Evolutionary conservation across 192 early-diverging fungal species (phyloP).

Genomic region (Backusella circina): DNA sequence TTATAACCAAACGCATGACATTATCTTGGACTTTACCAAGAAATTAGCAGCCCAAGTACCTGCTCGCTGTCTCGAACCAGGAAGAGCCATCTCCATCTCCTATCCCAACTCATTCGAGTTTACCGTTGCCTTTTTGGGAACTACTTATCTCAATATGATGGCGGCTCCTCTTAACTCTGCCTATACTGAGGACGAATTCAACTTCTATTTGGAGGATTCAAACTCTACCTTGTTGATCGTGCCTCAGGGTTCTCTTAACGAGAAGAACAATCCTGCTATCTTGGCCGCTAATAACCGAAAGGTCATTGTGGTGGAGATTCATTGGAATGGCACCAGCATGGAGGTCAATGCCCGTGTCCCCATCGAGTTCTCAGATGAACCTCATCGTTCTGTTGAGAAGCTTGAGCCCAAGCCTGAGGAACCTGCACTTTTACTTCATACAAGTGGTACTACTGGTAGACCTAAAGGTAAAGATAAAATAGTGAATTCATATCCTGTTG

Average conservation of each 20-base stretch:
- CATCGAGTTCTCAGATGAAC: neutral
- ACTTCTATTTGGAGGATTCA: slow-evolving; percentile 76
- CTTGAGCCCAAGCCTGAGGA: slow-evolving; percentile 46
- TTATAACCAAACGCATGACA: slow-evolving; percentile 20
- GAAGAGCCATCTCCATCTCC: slow-evolving; percentile 47
- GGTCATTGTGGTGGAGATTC: slow-evolving; percentile 55
- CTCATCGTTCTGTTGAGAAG: neutral
- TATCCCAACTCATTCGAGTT: slow-evolving; percentile 70
- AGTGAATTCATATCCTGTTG: no score
- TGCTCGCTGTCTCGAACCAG: slow-evolving; percentile 14
- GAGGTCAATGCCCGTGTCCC: slow-evolving; percentile 18
- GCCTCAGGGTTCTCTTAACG: slow-evolving; percentile 42
- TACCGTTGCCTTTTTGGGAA: slow-evolving; percentile 64
- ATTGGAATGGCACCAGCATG: slow-evolving; percentile 37
- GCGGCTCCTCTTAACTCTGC: slow-evolving; percentile 73
- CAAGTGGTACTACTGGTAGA: slow-evolving; percentile 76
- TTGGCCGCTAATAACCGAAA: slow-evolving; percentile 47
- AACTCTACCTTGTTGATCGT: slow-evolving; percentile 59
- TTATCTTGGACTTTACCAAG: slow-evolving; percentile 24
- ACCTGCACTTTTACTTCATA: slow-evolving; percentile 74
- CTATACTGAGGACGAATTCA: slow-evolving; percentile 66
- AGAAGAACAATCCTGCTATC: slow-evolving; percentile 50
- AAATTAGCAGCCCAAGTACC: slow-evolving; percentile 21
- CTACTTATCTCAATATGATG: slow-evolving; percentile 52
- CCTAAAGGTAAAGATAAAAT: slow-evolving; percentile 52